Evolutionary conservation across 208 protist species (phyloP).

Genomic region (Trypanosoma caninum): DNA sequence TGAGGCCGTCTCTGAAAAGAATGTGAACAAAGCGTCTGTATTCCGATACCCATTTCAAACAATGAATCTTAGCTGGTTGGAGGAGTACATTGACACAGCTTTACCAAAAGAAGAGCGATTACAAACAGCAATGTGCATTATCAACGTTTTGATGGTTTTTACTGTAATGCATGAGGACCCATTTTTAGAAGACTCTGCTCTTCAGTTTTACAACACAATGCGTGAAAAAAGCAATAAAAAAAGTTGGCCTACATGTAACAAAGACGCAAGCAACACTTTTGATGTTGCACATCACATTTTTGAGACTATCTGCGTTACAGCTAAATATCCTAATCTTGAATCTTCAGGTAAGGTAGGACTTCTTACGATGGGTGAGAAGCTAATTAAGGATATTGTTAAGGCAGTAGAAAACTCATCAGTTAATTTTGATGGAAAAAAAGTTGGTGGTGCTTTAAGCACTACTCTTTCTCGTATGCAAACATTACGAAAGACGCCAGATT

Average conservation of each 20-base stretch:
- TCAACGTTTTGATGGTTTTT: slow-evolving; percentile 71
- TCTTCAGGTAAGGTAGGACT: slow-evolving; percentile 30
- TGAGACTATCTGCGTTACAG: slow-evolving; percentile 52
- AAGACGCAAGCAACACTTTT: slow-evolving; percentile 39
- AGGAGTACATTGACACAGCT: slow-evolving; percentile 50
- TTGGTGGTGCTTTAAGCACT: slow-evolving; percentile 28
- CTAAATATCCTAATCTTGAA: slow-evolving; percentile 52
- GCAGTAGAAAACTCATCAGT: slow-evolving; percentile 31
- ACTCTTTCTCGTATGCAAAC: slow-evolving; percentile 31
- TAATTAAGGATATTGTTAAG: slow-evolving; percentile 41
- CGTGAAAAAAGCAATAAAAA: slow-evolving; percentile 27
- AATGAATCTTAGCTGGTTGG: slow-evolving; percentile 63
- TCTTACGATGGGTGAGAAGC: slow-evolving; percentile 46
- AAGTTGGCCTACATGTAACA: slow-evolving; percentile 20
- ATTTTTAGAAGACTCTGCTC: slow-evolving; percentile 62
- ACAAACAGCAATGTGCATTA: slow-evolving; percentile 40
- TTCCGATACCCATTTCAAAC: slow-evolving; percentile 64
- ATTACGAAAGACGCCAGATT: slow-evolving; percentile 42
- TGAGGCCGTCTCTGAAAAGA: slow-evolving; percentile 8
- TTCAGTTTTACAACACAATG: slow-evolving; percentile 32
- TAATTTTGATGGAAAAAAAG: slow-evolving; percentile 24
- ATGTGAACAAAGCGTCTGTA: slow-evolving; percentile 44
- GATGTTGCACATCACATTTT: slow-evolving; percentile 53
- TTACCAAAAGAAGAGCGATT: slow-evolving; percentile 36
- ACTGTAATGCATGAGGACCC: slow-evolving; percentile 72